Conservation (phyloP, 257 asterid species). For the Lycium barbarum region DNA sequence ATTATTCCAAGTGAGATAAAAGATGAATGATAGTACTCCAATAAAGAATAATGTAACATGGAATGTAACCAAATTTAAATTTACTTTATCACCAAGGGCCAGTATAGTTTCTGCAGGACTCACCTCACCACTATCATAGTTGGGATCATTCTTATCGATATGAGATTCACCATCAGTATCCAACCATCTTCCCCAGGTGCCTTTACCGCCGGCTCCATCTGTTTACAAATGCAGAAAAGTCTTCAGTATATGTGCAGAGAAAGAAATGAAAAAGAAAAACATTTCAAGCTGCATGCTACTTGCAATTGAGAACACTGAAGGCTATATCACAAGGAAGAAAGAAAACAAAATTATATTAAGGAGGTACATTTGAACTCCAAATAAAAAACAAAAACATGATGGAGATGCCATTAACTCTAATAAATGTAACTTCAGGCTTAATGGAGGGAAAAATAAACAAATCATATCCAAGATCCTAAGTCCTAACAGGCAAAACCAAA, state of each 20-base stretch:
- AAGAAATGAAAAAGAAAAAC: not conserved
- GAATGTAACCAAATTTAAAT: not conserved
- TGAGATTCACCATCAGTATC: conserved; percentile 76
- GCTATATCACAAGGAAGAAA: not conserved
- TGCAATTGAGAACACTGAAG: conserved; percentile 14
- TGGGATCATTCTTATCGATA: conserved; percentile 87
- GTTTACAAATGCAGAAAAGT: conserved; percentile 37
- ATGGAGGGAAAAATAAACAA: not conserved
- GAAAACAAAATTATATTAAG: not conserved
- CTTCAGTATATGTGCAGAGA: conserved; percentile 13
- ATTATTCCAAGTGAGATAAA: not conserved
- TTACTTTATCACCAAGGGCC: not conserved
- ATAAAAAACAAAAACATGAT: not conserved
- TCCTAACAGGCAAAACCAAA: not conserved
- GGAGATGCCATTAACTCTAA: conserved; percentile 19
- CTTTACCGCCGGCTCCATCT: conserved; percentile 99
- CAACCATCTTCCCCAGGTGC: conserved; percentile 95
- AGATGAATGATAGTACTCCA: not conserved
- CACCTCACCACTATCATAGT: conserved; percentile 98
- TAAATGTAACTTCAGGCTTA: not conserved
- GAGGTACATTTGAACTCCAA: not conserved
- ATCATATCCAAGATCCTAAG: not conserved
- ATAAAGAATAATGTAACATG: not conserved
- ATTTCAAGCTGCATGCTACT: conserved; percentile 3
- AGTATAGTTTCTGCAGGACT: conserved; percentile 19